Conservation (phyloP, 768 basidiomycete species). For the Dacryopinax spathularia region DNA sequence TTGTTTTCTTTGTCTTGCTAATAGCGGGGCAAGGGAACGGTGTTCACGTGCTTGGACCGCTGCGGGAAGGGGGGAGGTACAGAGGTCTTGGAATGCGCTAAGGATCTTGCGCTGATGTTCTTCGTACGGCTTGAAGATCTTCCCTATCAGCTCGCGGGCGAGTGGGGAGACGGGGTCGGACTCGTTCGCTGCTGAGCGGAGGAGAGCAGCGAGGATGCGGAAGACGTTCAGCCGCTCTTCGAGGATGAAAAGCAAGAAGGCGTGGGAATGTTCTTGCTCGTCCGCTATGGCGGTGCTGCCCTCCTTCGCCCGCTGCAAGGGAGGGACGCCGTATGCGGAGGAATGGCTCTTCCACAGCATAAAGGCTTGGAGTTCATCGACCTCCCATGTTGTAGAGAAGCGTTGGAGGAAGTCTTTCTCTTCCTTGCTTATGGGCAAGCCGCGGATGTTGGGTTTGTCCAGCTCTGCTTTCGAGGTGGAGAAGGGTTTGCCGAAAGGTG, state of each 20-base stretch:
- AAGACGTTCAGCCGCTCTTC: constrained; percentile 61
- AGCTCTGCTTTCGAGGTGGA: neutral
- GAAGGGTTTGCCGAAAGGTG: neutral
- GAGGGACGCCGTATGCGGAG: neutral
- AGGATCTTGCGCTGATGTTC: constrained; percentile 15
- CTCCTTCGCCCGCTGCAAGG: neutral
- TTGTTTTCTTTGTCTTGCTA: constrained; percentile 22
- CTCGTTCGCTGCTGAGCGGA: constrained; percentile 52
- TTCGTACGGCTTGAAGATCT: constrained; percentile 44
- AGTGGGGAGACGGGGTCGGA: constrained; percentile 40
- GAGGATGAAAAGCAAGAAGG: constrained; percentile 42
- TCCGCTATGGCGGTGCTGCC: neutral
- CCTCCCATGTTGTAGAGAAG: neutral
- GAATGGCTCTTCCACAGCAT: neutral
- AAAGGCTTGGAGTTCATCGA: neutral
- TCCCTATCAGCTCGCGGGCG: constrained; percentile 40
- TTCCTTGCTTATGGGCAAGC: neutral
- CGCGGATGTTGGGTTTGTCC: neutral
- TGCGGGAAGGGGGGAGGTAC: constrained; percentile 36
- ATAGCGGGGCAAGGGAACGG: constrained; percentile 39
- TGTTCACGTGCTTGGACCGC: constrained; percentile 54
- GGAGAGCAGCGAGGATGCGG: constrained; percentile 56
- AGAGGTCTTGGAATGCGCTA: constrained; percentile 28
- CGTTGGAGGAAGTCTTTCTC: neutral
- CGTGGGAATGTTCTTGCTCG: neutral